Conservation (phyloP, 2,329 filamentous ascomycete species). For the Cladosporium oxysporum region DNA sequence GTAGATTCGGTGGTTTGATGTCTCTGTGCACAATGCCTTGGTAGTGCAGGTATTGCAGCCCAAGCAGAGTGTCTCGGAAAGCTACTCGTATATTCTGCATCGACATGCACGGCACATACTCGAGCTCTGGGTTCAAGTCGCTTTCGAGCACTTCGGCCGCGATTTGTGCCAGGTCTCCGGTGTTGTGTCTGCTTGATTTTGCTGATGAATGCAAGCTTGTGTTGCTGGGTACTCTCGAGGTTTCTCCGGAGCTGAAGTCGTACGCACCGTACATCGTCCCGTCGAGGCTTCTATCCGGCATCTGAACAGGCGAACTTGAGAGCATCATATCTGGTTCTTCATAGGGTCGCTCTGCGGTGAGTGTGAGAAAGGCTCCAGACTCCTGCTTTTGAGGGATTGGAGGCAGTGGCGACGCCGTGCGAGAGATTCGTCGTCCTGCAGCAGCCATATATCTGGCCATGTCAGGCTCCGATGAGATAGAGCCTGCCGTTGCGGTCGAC, state of each 20-base stretch:
- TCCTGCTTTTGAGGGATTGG: conserved; percentile 13
- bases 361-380: conserved; percentile 24
- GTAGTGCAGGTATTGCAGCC: conserved; percentile 79
- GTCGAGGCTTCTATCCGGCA: conserved; percentile 57
- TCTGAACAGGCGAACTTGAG: conserved; percentile 22
- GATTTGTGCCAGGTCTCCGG: conserved; percentile 50
- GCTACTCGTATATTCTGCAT: conserved; percentile 77
- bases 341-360: conserved; percentile 32
- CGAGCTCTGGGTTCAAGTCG: conserved; percentile 80
- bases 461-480: conserved; percentile 19
- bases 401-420: conserved; percentile 30
- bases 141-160: conserved; percentile 56
- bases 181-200: conserved; percentile 40
- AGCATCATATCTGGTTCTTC: conserved; percentile 25
- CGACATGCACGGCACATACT: conserved; percentile 91
- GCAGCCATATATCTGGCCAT: conserved; percentile 15
- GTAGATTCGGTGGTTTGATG: conserved; percentile 72
- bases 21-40: conserved; percentile 55
- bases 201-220: conserved; percentile 55
- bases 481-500: conserved; percentile 36
- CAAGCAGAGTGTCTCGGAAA: conserved; percentile 90
- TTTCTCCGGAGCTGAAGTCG: conserved; percentile 41
- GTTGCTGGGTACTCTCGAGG: conserved; percentile 72
- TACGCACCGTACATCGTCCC: conserved; percentile 78
- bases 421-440: conserved; percentile 28